phyloP scores from a whole-genome alignment of 2,329 filamentous ascomycete genomes.

The Colletotrichum sidae region DNA sequence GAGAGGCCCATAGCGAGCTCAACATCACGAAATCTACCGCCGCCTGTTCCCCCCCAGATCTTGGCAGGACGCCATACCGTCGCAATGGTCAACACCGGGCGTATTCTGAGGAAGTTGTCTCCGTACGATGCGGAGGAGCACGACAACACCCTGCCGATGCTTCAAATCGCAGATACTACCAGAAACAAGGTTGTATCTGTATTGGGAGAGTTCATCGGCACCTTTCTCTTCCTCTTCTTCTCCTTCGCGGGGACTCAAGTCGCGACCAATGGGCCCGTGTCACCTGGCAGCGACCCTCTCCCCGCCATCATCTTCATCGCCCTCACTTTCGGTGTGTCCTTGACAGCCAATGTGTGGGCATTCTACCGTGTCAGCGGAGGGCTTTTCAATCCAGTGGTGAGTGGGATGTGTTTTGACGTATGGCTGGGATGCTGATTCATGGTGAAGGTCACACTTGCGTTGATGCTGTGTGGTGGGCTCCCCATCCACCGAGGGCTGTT shows the following conservation, averaged over 20 bases:
- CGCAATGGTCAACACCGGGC: not conserved
- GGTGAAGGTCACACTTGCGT: conserved; percentile 64
- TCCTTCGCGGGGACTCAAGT: conserved; percentile 54
- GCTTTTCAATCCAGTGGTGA: conserved; percentile 63
- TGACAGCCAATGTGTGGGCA: conserved; percentile 67
- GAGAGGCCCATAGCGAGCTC: not conserved
- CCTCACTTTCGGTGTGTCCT: conserved; percentile 60
- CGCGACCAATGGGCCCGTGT: conserved; percentile 39
- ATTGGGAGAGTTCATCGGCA: conserved; percentile 63
- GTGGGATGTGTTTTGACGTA: conserved; percentile 34
- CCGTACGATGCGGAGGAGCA: not conserved
- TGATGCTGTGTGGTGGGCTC: conserved; percentile 69
- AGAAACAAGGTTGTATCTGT: conserved; percentile 55
- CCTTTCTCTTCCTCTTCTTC: conserved; percentile 64
- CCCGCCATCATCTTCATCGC: conserved; percentile 61
- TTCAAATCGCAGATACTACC: conserved; percentile 22
- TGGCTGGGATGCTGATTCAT: too few species aligned
- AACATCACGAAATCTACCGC: not conserved
- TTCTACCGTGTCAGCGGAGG: conserved; percentile 67
- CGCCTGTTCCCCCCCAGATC: not conserved
- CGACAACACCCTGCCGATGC: conserved; percentile 30
- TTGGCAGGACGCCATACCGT: not conserved
- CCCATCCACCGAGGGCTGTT: conserved; percentile 62
- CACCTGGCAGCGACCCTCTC: conserved; percentile 40
- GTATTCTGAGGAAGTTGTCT: not conserved